Conservation (phyloP, 805 yeast genomes). For the Zygotorulaspora florentina region DNA sequence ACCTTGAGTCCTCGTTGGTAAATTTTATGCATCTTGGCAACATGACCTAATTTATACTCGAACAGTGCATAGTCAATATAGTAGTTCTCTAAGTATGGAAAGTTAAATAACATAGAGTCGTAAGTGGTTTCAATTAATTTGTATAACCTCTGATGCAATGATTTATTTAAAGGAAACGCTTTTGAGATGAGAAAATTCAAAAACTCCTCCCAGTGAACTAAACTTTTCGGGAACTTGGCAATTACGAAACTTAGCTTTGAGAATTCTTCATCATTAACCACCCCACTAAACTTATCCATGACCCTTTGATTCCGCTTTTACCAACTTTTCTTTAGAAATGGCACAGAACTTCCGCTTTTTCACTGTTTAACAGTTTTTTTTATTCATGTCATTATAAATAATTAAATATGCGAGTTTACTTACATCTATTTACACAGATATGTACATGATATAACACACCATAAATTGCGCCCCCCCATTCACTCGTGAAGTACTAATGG, state of each 20-base stretch:
- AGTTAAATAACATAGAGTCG: slow-evolving; percentile 27
- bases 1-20: slow-evolving; percentile 23
- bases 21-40: slow-evolving; percentile 24
- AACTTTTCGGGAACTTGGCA: slow-evolving; percentile 25
- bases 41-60: slow-evolving; percentile 32
- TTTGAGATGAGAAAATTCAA: slow-evolving; percentile 23
- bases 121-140: slow-evolving; percentile 26
- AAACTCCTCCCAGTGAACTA: slow-evolving; percentile 32
- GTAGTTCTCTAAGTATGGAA: slow-evolving; percentile 35
- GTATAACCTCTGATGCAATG: slow-evolving; percentile 18
- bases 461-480: not conserved
- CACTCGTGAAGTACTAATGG: not conserved
- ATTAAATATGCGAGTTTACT: not conserved
- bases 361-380: not conserved
- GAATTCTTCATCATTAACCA: slow-evolving; percentile 23
- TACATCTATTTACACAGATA: slow-evolving; percentile 3
- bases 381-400: not conserved
- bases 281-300: slow-evolving; percentile 25
- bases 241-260: slow-evolving; percentile 25
- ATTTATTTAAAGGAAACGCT: slow-evolving; percentile 29
- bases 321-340: not conserved
- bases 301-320: not conserved
- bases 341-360: not conserved
- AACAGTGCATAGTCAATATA: slow-evolving; percentile 34
- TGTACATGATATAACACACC: slow-evolving; percentile 9